Conservation (phyloP, 257 asterid species). For the Nicotiana benthamiana region DNA sequence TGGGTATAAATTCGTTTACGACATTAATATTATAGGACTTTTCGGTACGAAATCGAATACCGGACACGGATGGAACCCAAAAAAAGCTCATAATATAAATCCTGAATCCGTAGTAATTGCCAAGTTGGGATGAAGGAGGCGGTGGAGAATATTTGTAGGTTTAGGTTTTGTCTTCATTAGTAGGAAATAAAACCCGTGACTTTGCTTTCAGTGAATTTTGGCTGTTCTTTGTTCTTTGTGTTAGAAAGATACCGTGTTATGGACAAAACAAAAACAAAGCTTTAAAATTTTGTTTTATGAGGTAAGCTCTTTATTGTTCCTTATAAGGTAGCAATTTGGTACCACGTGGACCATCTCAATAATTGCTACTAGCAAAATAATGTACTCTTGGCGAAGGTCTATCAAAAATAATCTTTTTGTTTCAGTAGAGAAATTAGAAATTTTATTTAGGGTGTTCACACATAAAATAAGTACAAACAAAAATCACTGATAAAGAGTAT, state of each 20-base stretch:
- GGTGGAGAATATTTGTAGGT: not conserved
- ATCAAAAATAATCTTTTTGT: too few species aligned
- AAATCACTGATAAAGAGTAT: too few species aligned
- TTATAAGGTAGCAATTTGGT: not conserved
- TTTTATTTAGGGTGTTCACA: too few species aligned
- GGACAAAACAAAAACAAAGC: not conserved
- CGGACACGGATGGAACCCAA: too few species aligned
- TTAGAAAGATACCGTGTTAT: not conserved
- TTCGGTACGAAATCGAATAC: too few species aligned
- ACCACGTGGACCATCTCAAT: not conserved
- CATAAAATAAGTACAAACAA: too few species aligned
- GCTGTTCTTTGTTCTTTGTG: not conserved
- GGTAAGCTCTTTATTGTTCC: not conserved
- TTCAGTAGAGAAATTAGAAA: too few species aligned
- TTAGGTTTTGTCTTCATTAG: not conserved
- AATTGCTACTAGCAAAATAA: too few species aligned
- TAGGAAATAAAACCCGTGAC: not conserved
- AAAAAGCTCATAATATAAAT: not conserved
- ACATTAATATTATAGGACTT: too few species aligned
- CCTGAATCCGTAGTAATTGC: not conserved
- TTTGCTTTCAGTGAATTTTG: not conserved
- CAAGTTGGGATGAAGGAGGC: not conserved
- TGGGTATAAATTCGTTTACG: too few species aligned
- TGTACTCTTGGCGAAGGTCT: too few species aligned
- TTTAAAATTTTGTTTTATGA: not conserved